Evolutionary conservation across 495 filamentous ascomycete genomes (phyloP).

Genomic region (Sordaria brevicollis): DNA sequence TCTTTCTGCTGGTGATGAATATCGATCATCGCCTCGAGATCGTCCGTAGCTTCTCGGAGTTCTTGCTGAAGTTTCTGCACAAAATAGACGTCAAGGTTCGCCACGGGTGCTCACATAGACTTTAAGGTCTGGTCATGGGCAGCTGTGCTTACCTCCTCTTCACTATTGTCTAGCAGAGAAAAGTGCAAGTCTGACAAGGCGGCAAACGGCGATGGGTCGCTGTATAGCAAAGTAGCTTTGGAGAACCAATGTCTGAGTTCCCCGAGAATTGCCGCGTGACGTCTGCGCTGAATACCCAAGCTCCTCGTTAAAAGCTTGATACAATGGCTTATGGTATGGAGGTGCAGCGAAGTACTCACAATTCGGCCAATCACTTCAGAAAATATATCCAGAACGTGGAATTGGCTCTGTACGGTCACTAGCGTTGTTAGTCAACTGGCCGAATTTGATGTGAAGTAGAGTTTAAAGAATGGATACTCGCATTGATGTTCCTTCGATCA

Average conservation of each 20-base stretch:
- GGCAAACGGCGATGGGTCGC: slow-evolving; percentile 14
- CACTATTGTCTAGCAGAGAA: slow-evolving; percentile 43
- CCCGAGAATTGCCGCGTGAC: slow-evolving; percentile 24
- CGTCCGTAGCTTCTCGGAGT: slow-evolving; percentile 61
- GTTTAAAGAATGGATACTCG: background rate
- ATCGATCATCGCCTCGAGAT: slow-evolving; percentile 59
- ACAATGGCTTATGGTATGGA: no score
- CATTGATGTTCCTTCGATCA: slow-evolving; percentile 44
- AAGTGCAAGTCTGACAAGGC: slow-evolving; percentile 27
- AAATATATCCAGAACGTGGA: slow-evolving; percentile 63
- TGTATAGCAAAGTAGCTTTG: slow-evolving; percentile 14
- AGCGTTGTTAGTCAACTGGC: background rate
- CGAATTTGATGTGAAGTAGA: background rate
- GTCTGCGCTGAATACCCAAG: slow-evolving; percentile 13
- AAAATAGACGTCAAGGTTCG: no score
- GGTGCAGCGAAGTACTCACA: slow-evolving; percentile 13
- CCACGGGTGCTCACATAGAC: no score
- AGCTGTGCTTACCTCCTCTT: background rate
- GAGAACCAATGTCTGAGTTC: slow-evolving; percentile 27
- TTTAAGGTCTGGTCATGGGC: no score
- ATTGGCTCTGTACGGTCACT: slow-evolving; percentile 36
- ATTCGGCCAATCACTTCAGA: slow-evolving; percentile 36
- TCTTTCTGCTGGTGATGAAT: slow-evolving; percentile 46
- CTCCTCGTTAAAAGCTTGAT: background rate
- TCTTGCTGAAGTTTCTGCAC: slow-evolving; percentile 56